Evolutionary conservation across 306 rosid species (phyloP).

Genomic region (Dalbergia oliveri): DNA sequence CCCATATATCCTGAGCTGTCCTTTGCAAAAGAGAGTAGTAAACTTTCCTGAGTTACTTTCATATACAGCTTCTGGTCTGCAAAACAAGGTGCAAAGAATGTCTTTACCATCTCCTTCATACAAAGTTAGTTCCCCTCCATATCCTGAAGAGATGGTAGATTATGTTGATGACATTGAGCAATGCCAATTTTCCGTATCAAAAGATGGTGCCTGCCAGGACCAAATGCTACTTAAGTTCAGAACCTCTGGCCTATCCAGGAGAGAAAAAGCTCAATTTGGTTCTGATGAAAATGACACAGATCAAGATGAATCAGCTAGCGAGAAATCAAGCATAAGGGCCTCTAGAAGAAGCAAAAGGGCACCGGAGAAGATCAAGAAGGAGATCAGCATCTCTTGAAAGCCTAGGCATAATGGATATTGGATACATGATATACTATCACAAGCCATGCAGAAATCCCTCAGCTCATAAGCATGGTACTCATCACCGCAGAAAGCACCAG

Average conservation of each 20-base stretch:
- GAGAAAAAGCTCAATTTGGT: conserved; percentile 26
- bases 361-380: conserved; percentile 53
- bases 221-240: conserved; percentile 66
- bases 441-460: conserved; percentile 45
- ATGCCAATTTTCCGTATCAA: conserved; percentile 47
- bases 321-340: conserved; percentile 52
- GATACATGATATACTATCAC: conserved; percentile 47
- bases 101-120: conserved; percentile 46
- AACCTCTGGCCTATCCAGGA: conserved; percentile 35
- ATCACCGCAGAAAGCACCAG: conserved; percentile 44
- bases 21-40: conserved; percentile 38
- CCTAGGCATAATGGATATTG: conserved; percentile 55
- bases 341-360: conserved; percentile 47
- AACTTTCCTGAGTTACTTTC: conserved; percentile 33
- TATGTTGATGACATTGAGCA: conserved; percentile 69
- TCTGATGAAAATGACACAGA: conserved; percentile 31
- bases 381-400: conserved; percentile 50
- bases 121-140: conserved; percentile 43
- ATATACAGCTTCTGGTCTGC: conserved; percentile 20
- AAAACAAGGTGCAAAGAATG: conserved; percentile 37
- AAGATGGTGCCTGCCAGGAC: conserved; percentile 54
- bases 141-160: conserved; percentile 49
- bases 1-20: conserved; percentile 40
- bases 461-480: conserved; percentile 37
- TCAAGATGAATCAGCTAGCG: conserved; percentile 45